Evolutionary conservation across 73 alveolate species (phyloP), one percentile per base, ranked within the genome.

Genomic region (Symbiodinium natans): DNA sequence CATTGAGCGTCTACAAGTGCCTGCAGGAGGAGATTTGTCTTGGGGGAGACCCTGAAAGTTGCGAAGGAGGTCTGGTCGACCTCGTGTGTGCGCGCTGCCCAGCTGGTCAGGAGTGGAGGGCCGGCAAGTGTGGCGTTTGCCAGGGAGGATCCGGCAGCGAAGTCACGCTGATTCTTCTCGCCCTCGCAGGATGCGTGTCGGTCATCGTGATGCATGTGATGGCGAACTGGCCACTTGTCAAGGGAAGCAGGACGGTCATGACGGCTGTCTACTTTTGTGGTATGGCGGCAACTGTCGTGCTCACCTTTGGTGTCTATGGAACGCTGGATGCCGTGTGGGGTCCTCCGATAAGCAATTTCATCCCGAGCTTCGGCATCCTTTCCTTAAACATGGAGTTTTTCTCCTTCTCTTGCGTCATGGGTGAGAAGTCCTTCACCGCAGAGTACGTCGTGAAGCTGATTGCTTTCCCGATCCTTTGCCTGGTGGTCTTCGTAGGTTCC

Each of bases 381-480:
- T 63, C 75, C 17, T 21, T 83, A 43, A 77, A 83, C 77, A 41
- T 83, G 74, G 92, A 83, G 31, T 83, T 83, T 46, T 41, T 83
- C 36, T 83, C 92, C 92, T 83, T 83, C 92, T 83, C 92, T 2
- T 83, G 92, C n/a, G 92, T n/a, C n/a, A n/a, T n/a, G n/a, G n/a
- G n/a, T n/a, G n/a, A n/a, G 74, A n/a, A n/a, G n/a, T n/a, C n/a
- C n/a, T n/a, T n/a, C n/a, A n/a, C n/a, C n/a, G n/a, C n/a, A n/a
- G 92, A 83, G 75, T 83, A 83, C 42, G 42, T 83, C 48, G 74
- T 83, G 46, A 83, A 83, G 75, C 56, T 83, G 39, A 10, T 42
- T 21, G 92, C 92, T 9, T 83, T 83, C 34, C 92, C 92, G 6
- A 34, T 83, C 46, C 31, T 63, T 17, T 25, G 40, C 33, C 15